Base-by-base conservation (phyloP, 2,329 filamentous ascomycete genomes). In the Rhynchosporium agropyri region DNA sequence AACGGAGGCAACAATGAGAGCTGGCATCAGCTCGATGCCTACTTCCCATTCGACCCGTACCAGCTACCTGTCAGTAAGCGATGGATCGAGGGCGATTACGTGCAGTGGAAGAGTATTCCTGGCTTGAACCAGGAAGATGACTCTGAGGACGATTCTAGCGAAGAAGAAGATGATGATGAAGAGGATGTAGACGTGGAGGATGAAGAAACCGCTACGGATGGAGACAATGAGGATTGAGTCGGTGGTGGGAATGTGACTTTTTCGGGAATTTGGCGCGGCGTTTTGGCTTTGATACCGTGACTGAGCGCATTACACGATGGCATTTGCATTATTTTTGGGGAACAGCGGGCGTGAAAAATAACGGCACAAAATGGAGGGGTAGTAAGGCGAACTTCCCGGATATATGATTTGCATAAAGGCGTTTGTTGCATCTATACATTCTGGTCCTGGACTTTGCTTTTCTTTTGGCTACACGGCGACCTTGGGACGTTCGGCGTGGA, bases 11-110 rank as follows among this genome's bases (percentile, higher is more conserved):
- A 87, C 60, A 89, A 90, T 63, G 91, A 97, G 69, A 87, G 88
- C 66, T 89, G 87, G 72, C 88, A 94, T 72, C 89, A 97, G 76
- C 83, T 99, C 1, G 93, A 98, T 70, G 90, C 92, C 0, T 97
- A 96, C 75, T 99, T 98, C 73, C 95, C 95, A 0, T 99, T 99
- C 72, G 95, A 99, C 74, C 96, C 96, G 2, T 99, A 98, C 76
- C 89, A 94, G 72, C 80, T 99, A 56, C 93, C 93, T 0, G 81
- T 87, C 69, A 97, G 93, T 75, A 92, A 90, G 76, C 84, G 87
- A 63, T 98, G 95, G 96, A 79, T 99, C 12, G 89, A 92, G 66
- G 83, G 85, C 26, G 89, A 96, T 73, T 97, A 97, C 73, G 83
- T 94, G 36, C 82, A 88, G 57, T 97, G 92, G 90, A 85, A 85